Evolutionary conservation across 116 monocot genomes (phyloP), one percentile per base, ranked within the genome.

Genomic region (Cymodocea nodosa): DNA sequence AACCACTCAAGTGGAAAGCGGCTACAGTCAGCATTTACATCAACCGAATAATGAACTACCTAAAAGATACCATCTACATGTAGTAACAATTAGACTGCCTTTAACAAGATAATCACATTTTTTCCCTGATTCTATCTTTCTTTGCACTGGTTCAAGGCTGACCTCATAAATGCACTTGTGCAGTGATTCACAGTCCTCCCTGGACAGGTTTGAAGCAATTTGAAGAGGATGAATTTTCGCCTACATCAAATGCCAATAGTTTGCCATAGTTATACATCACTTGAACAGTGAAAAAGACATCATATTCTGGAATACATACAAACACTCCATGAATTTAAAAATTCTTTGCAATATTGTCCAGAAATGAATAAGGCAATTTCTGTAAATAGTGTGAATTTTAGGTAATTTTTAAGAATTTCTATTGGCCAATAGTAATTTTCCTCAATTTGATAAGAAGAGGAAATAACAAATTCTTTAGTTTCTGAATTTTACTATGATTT

Each of bases 221-320:
- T 92, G 92, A 69, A 84, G 72, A 59, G 98, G 98, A 82, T 98
- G 98, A 73, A 92, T 84, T 66, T 73, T 84, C 25, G 92, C 88
- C 98, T 78, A 40, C 10, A 52, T 54, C 13, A 54, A 62, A 62
- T 24, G 58, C 18, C 25, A 58, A 15, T 58, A 13, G 2, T 15
- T 58, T 23, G 52, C 30, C 30, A 30, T 30, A 30, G 3, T 49
- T 7, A 37, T 30, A 50, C 18, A 62, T 59, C 59, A 68, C 34
- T 63, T 36, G 14, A 37, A 20, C 14, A 63, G 36, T 63, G 36
- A 63, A 63, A n/a, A 16, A 5, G 36, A 63, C 35, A 35, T 63
- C 37, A 58, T 15, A 58, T 8, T 44, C 12, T 44, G 9, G 44
- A 44, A 44, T 44, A 44, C 8, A 8, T 8, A 10, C 44, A 44